Evolutionary conservation across 2,329 filamentous ascomycete genomes (phyloP), one percentile per base, ranked within the genome.

Genomic region (Stachybotrys echinatus): DNA sequence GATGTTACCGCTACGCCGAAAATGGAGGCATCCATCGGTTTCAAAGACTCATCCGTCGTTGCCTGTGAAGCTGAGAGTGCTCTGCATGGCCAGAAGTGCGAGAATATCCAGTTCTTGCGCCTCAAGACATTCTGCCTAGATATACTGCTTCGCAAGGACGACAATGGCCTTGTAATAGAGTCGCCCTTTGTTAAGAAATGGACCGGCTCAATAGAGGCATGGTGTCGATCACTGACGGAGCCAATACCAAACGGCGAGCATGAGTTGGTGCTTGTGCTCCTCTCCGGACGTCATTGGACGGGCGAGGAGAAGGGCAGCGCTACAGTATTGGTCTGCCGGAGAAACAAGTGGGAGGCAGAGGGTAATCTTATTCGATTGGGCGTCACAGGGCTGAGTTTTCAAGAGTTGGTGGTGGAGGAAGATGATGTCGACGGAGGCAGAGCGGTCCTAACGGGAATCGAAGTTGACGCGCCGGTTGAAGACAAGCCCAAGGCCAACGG

Each of bases 51-150:
- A 18, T 56, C 58, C 21, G 56, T 70, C 14, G 57, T 68, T 12
- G 61, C 63, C 6, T 70, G 67, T 67, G 67, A 69, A 51, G 58
- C 64, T 45, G 60, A 68, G 21, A 64, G 61, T n/a, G 63, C 67
- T 10, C 58, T 60, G 19, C 65, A 68, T 22, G 52, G 58, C 6
- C 52, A 55, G 10, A 63, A 58, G 27, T 49, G 51, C 17, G 58
- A 61, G 21, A 52, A 56, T 12, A 55, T 68, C 23, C 53, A 55
- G 22, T 69, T 68, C 47, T 55, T 70, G 19, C 65, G 66, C 42
- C 51, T 70, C 19, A 55, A 59, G 37, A 65, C 66, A 1, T 67
- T 62, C 49, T 68, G 62, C 55, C 65, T 70, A 45, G 56, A 62
- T 39, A 51, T 70, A 10, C 50, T 34, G 17, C 54, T 67, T n/a